A percentile compares a stretch with the other conserved stretches of the same genome.
Conservation (phyloP, 2,329 filamentous ascomycete species). For the Microcyclosporella mali region DNA sequence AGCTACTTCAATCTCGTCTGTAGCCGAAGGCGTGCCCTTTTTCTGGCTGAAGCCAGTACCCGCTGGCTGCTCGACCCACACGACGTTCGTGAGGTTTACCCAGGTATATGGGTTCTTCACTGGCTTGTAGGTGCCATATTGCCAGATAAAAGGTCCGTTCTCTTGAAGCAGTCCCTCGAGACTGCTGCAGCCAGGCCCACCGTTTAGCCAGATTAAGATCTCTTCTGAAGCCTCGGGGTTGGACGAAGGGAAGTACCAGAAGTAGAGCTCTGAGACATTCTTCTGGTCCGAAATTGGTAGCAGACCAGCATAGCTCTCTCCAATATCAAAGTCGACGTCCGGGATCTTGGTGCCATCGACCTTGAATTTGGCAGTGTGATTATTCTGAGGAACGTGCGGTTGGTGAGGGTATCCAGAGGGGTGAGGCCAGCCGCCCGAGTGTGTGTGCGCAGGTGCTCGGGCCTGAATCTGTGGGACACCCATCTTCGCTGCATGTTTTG, state of each 20-base stretch:
- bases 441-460: not conserved
- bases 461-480: not conserved
- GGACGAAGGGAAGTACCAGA: constrained; percentile 43
- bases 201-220: constrained; percentile 35
- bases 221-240: constrained; percentile 39
- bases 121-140: constrained; percentile 38
- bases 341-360: constrained; percentile 29
- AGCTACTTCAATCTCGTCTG: constrained; percentile 37
- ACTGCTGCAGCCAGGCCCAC: constrained; percentile 41
- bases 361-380: constrained; percentile 39
- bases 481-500: not conserved
- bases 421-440: not conserved
- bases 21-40: constrained; percentile 32
- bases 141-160: constrained; percentile 43
- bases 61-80: constrained; percentile 43
- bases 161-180: constrained; percentile 46
- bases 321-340: constrained; percentile 29
- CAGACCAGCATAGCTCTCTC: constrained; percentile 29
- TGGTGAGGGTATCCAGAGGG: not conserved
- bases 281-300: constrained; percentile 21
- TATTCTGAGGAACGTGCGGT: constrained; percentile 38
- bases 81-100: constrained; percentile 47
- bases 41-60: constrained; percentile 34
- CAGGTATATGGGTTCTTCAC: constrained; percentile 45
- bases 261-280: constrained; percentile 38